These are phyloP conservation scores for Piper longum DNA, from an alignment of 164 flowering plant species.

Conservation along the genomic window DNA sequence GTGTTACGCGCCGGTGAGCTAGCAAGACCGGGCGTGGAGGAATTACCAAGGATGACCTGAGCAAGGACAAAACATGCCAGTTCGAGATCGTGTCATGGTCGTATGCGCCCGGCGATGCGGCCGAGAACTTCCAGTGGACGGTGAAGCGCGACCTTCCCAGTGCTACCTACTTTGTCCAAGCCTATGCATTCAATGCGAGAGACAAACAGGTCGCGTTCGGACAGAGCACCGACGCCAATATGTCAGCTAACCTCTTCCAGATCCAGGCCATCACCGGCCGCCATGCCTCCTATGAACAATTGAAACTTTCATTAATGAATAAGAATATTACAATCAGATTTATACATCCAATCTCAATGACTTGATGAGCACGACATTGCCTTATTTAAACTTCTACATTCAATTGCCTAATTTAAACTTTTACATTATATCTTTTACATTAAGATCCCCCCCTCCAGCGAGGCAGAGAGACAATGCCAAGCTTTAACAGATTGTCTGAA, in stretches of 20 bases:
- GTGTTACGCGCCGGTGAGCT: slow-evolving; percentile 63
- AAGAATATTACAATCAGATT: no score
- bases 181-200: slow-evolving; percentile 13
- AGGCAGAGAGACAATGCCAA: no score
- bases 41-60: slow-evolving; percentile 31
- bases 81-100: slow-evolving; percentile 16
- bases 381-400: no score
- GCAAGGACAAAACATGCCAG: slow-evolving; percentile 61
- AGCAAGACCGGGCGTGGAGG: slow-evolving; percentile 53
- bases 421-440: no score
- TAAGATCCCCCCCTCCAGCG: no score
- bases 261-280: slow-evolving; percentile 59
- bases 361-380: no score
- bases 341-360: no score
- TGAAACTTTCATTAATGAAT: no score
- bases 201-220: slow-evolving; percentile 45
- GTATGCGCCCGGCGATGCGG: background rate
- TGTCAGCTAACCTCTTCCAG: slow-evolving; percentile 35
- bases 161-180: slow-evolving; percentile 20
- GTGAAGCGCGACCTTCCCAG: slow-evolving; percentile 25
- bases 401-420: no score
- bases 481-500: no score
- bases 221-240: slow-evolving; percentile 43
- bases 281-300: slow-evolving; percentile 35
- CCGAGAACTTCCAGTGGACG: slow-evolving; percentile 14